Evolutionary conservation across 2,329 filamentous ascomycete genomes (phyloP).

Genomic region (Sarocladiaceae sp.): DNA sequence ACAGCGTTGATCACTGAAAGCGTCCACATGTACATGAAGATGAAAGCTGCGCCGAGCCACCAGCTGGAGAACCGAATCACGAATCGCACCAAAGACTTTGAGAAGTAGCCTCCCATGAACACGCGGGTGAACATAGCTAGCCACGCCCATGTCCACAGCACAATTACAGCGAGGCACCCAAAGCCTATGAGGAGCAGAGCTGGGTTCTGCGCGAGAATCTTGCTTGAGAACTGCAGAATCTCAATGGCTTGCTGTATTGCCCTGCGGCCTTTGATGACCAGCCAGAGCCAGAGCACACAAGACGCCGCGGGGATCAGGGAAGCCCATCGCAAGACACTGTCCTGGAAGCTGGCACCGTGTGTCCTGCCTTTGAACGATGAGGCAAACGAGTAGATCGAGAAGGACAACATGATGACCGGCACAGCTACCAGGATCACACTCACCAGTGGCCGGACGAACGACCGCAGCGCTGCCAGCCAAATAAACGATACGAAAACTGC

Average conservation of each 20-base stretch:
- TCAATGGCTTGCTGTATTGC: constrained; percentile 78
- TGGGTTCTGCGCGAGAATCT: constrained; percentile 80
- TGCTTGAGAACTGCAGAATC: constrained; percentile 88
- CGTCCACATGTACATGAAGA: constrained; percentile 94
- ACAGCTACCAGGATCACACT: constrained; percentile 78
- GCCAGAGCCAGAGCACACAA: constrained; percentile 76
- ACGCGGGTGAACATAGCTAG: constrained; percentile 93
- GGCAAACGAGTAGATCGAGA: constrained; percentile 86
- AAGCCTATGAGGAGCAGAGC: constrained; percentile 83
- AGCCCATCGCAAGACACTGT: constrained; percentile 82
- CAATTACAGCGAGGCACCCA: constrained; percentile 67
- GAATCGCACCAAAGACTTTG: constrained; percentile 58
- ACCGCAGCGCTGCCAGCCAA: constrained; percentile 84
- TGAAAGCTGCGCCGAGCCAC: constrained; percentile 92
- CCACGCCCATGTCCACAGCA: constrained; percentile 94
- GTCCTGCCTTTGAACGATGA: constrained; percentile 79
- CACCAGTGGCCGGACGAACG: constrained; percentile 83
- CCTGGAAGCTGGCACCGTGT: constrained; percentile 76
- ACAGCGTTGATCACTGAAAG: constrained; percentile 82
- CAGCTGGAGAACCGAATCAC: constrained; percentile 85
- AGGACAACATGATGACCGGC: constrained; percentile 80
- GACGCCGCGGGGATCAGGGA: constrained; percentile 72
- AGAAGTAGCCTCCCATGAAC: constrained; percentile 87
- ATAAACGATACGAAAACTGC: constrained; percentile 81
- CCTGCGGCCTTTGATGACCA: constrained; percentile 74